Percentiles rank a stretch among this genome's conserved stretches.
These are phyloP conservation scores for Coemansia sp. DNA, from an alignment of 192 early-diverging fungal genomes.

Conservation along the genomic window DNA sequence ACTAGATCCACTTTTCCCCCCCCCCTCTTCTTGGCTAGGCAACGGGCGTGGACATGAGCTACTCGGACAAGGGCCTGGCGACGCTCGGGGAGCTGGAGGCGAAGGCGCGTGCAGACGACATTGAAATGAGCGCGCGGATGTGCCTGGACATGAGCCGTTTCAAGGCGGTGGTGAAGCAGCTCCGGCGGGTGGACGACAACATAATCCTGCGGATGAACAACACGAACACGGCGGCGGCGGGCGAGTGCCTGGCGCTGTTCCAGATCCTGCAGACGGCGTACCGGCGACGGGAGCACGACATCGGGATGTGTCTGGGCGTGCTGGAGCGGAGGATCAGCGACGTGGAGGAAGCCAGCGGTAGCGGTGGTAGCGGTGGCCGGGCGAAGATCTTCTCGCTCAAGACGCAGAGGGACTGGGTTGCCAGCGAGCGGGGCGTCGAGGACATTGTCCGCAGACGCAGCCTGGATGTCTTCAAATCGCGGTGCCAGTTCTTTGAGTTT, in stretches of 20 bases:
- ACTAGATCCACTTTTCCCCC: not conserved
- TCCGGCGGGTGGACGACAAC: constrained; percentile 78
- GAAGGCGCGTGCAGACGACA: constrained; percentile 15
- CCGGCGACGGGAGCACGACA: constrained; percentile 62
- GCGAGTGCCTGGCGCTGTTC: constrained; percentile 66
- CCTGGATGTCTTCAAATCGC: constrained; percentile 66
- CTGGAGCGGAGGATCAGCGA: constrained; percentile 30
- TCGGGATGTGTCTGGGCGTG: constrained; percentile 69
- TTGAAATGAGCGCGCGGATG: constrained; percentile 47
- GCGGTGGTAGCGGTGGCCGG: not conserved
- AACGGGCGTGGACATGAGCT: constrained; percentile 1
- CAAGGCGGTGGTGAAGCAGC: constrained; percentile 66
- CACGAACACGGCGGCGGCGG: constrained; percentile 65
- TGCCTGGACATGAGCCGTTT: constrained; percentile 62
- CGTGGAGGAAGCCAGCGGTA: not conserved
- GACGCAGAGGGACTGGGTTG: constrained; percentile 66
- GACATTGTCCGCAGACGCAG: constrained; percentile 70
- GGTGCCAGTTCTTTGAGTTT: constrained; percentile 64
- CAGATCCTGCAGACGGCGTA: constrained; percentile 67
- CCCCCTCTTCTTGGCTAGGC: not conserved
- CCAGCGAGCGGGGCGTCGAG: constrained; percentile 69
- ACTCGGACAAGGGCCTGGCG: constrained; percentile 9
- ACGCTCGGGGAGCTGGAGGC: constrained; percentile 38
- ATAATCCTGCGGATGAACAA: constrained; percentile 76
- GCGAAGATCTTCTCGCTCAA: constrained; percentile 15